phyloP scores from a whole-genome alignment of 2,329 filamentous ascomycete genomes.

The Fusarium burgessii region DNA sequence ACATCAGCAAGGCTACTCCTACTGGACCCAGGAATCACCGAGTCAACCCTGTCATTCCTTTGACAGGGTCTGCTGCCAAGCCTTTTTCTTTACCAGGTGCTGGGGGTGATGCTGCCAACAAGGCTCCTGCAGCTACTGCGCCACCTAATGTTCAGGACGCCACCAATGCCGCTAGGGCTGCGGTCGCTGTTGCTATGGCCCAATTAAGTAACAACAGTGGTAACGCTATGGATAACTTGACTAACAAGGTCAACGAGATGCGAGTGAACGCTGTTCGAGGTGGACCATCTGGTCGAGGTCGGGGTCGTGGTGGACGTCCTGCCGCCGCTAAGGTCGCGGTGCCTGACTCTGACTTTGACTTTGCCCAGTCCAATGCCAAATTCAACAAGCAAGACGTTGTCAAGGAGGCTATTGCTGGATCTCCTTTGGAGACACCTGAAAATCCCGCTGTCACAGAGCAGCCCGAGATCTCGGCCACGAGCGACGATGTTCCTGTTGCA shows the following conservation, averaged over 20 bases:
- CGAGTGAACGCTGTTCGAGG: constrained; percentile 66
- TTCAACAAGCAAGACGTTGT: constrained; percentile 69
- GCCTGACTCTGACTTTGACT: constrained; percentile 92
- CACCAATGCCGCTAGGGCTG: constrained; percentile 79
- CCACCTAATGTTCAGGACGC: constrained; percentile 69
- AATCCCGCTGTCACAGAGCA: constrained; percentile 52
- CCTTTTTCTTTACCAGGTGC: constrained; percentile 52
- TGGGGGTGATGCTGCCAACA: constrained; percentile 51
- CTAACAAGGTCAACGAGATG: constrained; percentile 83
- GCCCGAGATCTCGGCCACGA: constrained; percentile 53
- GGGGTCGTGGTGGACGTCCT: constrained; percentile 61
- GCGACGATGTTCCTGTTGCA: constrained; percentile 60
- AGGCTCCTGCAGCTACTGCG: constrained; percentile 53
- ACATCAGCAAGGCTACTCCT: constrained; percentile 55
- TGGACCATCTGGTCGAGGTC: constrained; percentile 62
- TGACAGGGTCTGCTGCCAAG: constrained; percentile 61
- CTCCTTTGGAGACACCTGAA: constrained; percentile 69
- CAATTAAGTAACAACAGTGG: constrained; percentile 66
- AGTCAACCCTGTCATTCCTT: constrained; percentile 74
- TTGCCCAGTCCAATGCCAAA: constrained; percentile 69
- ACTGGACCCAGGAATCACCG: constrained; percentile 65
- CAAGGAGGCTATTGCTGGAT: constrained; percentile 89
- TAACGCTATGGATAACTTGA: constrained; percentile 75
- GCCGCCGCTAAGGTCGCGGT: constrained; percentile 80
- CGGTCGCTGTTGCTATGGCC: constrained; percentile 84